Base-by-base conservation (phyloP, 192 early-diverging fungal species). In the Umbelopsis sp. region DNA sequence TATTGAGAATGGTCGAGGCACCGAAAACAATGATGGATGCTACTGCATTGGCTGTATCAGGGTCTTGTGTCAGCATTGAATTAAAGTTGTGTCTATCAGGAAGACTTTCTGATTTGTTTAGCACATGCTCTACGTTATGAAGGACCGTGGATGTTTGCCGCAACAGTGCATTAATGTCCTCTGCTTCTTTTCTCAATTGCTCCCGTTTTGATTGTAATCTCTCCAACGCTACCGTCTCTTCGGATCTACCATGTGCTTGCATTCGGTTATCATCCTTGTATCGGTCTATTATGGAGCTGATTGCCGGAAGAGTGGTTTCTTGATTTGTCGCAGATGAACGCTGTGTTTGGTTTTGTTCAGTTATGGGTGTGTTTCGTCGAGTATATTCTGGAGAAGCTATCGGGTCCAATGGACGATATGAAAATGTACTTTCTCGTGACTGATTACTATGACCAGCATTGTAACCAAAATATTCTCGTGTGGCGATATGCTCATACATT, bases 391-490 rank as follows among this genome's bases (percentile, higher is more conserved):
- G 37, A 10, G 37, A 41, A 41, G 37, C 37, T 41, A 6, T 41
- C 10, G 37, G 37, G 37, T 41, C 37, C 7, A 41, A 0, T 6
- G 1, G 37, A 41, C 5, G 37, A 6, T 41, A 41, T 41, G 37
- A 41, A 41, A 41, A 41, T 41, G 37, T 41, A 6, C 7, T 41
- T 10, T 41, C 37, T 4, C 37, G 2, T 41, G 37, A 41, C 37
- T 41, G 37, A 10, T 41, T 41, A 41, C 37, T 61, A 61, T 61
- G 55, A 8, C 55, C 55, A 61, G 55, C 55, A 61, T 35, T 25
- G 30, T 61, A 61, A 61, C 55, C 55, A 61, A 61, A 61, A 30
- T 61, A 61, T 30, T 61, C 55, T 61, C 55, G 27, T 25, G 55
- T 61, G 0, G 55, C 55, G 15, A 30, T 61, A 7, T 37, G 55